A percentile compares a stretch with the other conserved stretches of the same genome.
Conservation (phyloP, 23 red algal genomes). For the Gracilaria domingensis region DNA sequence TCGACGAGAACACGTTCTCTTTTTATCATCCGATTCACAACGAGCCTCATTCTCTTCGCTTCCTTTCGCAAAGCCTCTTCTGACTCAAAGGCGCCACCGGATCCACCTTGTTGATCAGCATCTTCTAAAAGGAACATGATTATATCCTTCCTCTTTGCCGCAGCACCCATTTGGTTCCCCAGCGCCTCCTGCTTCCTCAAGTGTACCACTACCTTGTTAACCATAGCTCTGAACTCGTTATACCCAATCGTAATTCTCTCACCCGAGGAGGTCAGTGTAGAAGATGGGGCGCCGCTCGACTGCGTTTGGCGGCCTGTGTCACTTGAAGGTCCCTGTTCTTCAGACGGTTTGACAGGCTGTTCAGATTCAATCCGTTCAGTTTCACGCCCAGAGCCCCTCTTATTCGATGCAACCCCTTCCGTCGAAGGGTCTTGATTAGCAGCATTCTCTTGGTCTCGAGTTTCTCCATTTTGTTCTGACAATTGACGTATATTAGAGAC, state of each 20-base stretch:
- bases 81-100: constrained; percentile 69
- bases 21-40: constrained; percentile 89
- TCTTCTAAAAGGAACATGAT: constrained; percentile 83
- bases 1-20: constrained; percentile 91
- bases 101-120: constrained; percentile 60
- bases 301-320: background rate
- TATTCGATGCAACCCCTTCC: background rate
- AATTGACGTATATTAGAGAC: background rate
- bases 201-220: constrained; percentile 90
- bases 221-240: constrained; percentile 81
- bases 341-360: background rate
- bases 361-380: background rate
- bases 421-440: background rate
- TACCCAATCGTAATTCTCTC: constrained; percentile 84
- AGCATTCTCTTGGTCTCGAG: background rate
- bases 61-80: constrained; percentile 85
- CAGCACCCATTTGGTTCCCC: constrained; percentile 27
- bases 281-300: background rate
- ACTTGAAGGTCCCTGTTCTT: background rate
- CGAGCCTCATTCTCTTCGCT: constrained; percentile 77
- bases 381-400: background rate
- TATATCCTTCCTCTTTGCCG: constrained; percentile 65
- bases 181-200: constrained; percentile 79
- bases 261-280: background rate
- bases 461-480: background rate